Conservation (phyloP, 2,329 filamentous ascomycete genomes). For the Fonsecaea monophora region DNA sequence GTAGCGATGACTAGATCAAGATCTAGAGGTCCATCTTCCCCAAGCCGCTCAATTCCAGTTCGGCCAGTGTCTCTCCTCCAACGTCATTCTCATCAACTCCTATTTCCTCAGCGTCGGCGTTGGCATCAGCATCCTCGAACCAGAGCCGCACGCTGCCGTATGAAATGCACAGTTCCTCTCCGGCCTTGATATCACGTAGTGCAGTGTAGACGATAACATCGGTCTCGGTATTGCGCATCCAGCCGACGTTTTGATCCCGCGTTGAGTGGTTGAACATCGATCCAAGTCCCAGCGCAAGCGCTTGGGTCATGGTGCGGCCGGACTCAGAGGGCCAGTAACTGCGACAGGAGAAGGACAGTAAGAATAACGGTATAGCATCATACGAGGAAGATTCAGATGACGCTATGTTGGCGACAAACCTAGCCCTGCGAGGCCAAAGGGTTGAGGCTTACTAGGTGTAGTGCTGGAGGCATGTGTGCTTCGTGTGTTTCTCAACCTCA, state of each 20-base stretch:
- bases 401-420: neutral
- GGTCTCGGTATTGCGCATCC: conserved; percentile 54
- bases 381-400: neutral
- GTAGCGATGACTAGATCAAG: neutral
- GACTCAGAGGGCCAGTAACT: conserved; percentile 42
- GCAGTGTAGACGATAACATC: conserved; percentile 57
- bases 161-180: conserved; percentile 59
- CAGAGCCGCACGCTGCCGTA: conserved; percentile 42
- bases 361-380: neutral
- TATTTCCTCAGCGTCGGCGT: conserved; percentile 6
- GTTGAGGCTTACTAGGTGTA: conserved; percentile 58
- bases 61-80: conserved; percentile 23
- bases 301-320: conserved; percentile 51
- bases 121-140: conserved; percentile 41
- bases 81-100: conserved; percentile 22
- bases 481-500: conserved; percentile 55
- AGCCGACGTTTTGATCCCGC: conserved; percentile 58
- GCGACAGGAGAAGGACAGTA: conserved; percentile 1
- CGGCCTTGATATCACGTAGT: conserved; percentile 53
- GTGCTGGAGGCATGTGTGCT: conserved; percentile 57
- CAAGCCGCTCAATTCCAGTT: conserved; percentile 35
- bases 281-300: conserved; percentile 60
- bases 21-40: conserved; percentile 32
- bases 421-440: neutral
- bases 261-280: conserved; percentile 64